Conservation (phyloP, 176 grass and related monocot species). For the Cenchrus fungigraminus region DNA sequence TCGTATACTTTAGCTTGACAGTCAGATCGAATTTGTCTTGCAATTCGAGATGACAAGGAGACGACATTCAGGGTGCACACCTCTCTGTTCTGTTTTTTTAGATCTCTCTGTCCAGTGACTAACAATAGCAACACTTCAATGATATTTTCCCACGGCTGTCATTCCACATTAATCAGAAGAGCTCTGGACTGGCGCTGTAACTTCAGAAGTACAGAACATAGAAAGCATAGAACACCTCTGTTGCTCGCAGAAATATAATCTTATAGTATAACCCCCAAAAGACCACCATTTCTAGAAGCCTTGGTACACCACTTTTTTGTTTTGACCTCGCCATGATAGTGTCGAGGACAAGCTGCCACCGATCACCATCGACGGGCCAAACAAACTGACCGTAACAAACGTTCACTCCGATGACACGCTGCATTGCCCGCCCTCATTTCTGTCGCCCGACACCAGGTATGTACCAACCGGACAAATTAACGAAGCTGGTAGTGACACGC, state of each 20-base stretch:
- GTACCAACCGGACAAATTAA: conserved; percentile 35
- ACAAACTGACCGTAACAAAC: conserved; percentile 28
- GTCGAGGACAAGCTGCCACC: conserved; percentile 32
- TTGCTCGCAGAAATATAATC: background rate
- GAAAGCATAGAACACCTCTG: background rate
- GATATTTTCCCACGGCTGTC: background rate
- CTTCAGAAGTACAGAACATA: background rate
- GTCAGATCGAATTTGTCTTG: background rate
- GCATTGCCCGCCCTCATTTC: conserved; percentile 43
- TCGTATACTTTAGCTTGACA: background rate
- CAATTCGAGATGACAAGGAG: background rate
- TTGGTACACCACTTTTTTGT: background rate
- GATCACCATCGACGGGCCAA: conserved; percentile 35
- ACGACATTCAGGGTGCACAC: background rate
- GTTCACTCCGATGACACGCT: conserved; percentile 44
- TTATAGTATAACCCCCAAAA: background rate
- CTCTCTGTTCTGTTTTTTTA: background rate
- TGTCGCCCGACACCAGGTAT: conserved; percentile 30
- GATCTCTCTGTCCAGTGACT: background rate
- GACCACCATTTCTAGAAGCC: conserved; percentile 40
- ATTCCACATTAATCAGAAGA: background rate
- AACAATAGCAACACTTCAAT: background rate
- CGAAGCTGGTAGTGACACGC: conserved; percentile 39
- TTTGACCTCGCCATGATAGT: conserved; percentile 29
- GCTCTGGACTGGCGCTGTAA: background rate